phyloP scores from a whole-genome alignment of 441 rosid genomes.

The Lepidium campestre region DNA sequence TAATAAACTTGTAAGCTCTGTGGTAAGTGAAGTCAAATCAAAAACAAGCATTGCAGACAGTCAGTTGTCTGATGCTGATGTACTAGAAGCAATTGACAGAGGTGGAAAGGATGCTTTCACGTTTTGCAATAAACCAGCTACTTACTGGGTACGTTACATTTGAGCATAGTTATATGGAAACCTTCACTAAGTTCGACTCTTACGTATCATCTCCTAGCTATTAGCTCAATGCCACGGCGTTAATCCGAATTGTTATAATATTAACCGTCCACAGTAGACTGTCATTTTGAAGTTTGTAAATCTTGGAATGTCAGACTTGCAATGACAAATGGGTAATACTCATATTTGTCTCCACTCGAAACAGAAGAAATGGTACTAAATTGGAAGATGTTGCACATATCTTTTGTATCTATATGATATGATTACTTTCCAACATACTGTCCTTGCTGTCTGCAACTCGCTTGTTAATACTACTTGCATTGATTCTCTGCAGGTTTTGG shows the following conservation, averaged over 20 bases:
- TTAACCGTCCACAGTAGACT: neutral
- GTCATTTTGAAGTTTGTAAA: neutral
- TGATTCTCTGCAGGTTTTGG: slow-evolving; percentile 58
- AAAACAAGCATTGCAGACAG: slow-evolving; percentile 36
- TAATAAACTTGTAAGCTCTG: slow-evolving; percentile 63
- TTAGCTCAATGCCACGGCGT: neutral
- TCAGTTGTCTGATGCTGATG: slow-evolving; percentile 50
- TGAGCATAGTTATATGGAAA: neutral
- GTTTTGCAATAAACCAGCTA: slow-evolving; percentile 62
- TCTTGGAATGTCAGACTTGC: neutral
- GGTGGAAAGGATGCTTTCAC: slow-evolving; percentile 60
- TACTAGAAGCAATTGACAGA: slow-evolving; percentile 81
- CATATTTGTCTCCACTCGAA: neutral
- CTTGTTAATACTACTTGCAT: neutral
- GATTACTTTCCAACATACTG: neutral
- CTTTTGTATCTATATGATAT: neutral
- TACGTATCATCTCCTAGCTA: neutral
- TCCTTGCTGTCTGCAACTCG: neutral
- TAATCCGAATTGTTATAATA: neutral
- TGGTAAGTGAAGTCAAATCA: slow-evolving; percentile 51
- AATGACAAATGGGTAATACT: neutral
- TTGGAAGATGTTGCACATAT: neutral
- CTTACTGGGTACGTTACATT: slow-evolving; percentile 65
- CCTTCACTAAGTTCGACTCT: neutral
- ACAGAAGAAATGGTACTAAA: neutral